Evolutionary conservation across 2,329 filamentous ascomycete genomes (phyloP).

Genomic region (Neopestalotiopsis clavispora): DNA sequence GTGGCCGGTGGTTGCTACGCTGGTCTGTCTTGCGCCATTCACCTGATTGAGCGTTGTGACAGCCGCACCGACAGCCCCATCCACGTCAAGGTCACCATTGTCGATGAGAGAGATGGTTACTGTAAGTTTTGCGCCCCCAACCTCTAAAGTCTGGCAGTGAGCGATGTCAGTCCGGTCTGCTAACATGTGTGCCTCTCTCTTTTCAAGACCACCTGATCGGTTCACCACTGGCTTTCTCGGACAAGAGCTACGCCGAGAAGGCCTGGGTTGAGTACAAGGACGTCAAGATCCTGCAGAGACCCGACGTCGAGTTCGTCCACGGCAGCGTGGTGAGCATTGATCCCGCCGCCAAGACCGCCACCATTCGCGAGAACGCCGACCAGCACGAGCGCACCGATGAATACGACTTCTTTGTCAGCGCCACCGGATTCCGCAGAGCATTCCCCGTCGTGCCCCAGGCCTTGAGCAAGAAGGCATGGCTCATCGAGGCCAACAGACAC

Average conservation of each 20-base stretch:
- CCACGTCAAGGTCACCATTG: conserved; percentile 71
- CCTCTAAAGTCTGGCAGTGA: conserved; percentile 14
- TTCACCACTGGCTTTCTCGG: conserved; percentile 72
- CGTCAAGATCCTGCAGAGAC: conserved; percentile 67
- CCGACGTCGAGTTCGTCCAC: conserved; percentile 68
- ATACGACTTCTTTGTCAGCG: conserved; percentile 80
- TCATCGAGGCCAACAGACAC: conserved; percentile 65
- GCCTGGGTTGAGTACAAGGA: conserved; percentile 74
- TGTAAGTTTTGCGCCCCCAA: conserved; percentile 56
- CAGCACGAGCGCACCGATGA: conserved; percentile 45
- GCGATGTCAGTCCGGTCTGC: conserved; percentile 14
- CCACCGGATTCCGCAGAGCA: conserved; percentile 70
- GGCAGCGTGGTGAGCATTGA: conserved; percentile 68
- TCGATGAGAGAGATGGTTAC: conserved; percentile 83
- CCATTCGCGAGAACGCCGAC: conserved; percentile 54
- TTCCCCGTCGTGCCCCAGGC: conserved; percentile 78
- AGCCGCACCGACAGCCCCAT: conserved; percentile 51
- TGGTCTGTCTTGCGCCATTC: conserved; percentile 70
- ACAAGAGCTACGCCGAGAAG: conserved; percentile 65
- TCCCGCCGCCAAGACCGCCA: conserved; percentile 61
- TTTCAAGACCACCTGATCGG: conserved; percentile 74
- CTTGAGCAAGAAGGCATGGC: conserved; percentile 63
- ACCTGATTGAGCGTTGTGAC: conserved; percentile 69
- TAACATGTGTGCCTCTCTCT: background rate
- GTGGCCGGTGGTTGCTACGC: conserved; percentile 75